Conservation (phyloP, 129 eudicot species). For the Arctium minus region DNA sequence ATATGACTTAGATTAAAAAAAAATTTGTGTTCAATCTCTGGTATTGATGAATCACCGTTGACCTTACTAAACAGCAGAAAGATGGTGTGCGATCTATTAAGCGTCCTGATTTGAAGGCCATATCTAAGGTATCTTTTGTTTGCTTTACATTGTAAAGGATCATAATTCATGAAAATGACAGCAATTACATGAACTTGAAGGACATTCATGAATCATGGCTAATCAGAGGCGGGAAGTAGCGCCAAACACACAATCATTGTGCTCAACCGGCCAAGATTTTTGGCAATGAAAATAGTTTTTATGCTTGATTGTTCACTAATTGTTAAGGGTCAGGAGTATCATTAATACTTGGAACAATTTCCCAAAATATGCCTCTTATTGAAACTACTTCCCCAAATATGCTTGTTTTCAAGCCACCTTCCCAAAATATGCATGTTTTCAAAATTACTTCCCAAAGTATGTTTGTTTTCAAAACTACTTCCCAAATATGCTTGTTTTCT, state of each 20-base stretch:
- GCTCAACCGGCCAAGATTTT: too few relatives aligned
- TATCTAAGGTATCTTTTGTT: conserved; percentile 30
- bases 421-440: too few relatives aligned
- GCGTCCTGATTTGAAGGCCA: conserved; percentile 45
- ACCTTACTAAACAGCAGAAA: conserved; percentile 22
- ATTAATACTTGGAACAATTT: too few relatives aligned
- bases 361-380: too few relatives aligned
- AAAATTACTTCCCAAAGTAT: not conserved
- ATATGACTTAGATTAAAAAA: not conserved
- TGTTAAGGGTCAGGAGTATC: too few relatives aligned
- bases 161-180: not conserved
- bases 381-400: too few relatives aligned
- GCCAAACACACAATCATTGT: too few relatives aligned
- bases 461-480: not conserved
- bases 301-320: too few relatives aligned
- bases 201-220: not conserved
- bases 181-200: not conserved
- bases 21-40: not conserved
- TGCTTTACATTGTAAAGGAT: not conserved
- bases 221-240: not conserved
- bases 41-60: conserved; percentile 1
- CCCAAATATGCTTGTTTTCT: not conserved
- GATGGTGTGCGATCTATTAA: conserved; percentile 1
- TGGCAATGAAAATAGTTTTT: too few relatives aligned
- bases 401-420: too few relatives aligned